Evolutionary conservation across 306 rosid genomes (phyloP), one percentile per base, ranked within the genome.

Genomic region (Oemleria cerasiformis): DNA sequence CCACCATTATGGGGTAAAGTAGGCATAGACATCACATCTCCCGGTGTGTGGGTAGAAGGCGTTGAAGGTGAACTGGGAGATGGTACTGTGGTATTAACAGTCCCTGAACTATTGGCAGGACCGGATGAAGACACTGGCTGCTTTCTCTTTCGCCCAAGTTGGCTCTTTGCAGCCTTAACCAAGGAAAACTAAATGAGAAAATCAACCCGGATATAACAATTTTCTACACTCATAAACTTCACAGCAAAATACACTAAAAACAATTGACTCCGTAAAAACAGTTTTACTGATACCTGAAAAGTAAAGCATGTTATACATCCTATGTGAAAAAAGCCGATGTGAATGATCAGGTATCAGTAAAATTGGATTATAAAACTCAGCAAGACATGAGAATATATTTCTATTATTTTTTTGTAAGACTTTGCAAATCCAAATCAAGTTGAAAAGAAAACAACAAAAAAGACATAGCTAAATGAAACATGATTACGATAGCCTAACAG

Each of bases 61-160:
- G 90, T 70, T 67, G 91, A 86, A 59, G 90, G 88, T 47, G 92
- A 84, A 74, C 82, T 75, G 36, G 73, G 70, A 42, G 86, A 84
- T 43, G 88, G 92, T 56, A 85, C 92, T 12, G 87, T 71, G 67
- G 88, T 85, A 72, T 87, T 89, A 73, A 81, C 82, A 14, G 92
- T 85, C 57, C 92, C 92, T 60, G 90, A 79, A 79, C 92, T 83
- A 68, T 83, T 83, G 66, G 87, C 83, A 71, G 86, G 83, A 64
- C 86, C 86, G 43, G 90, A 81, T 69, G 90, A 83, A 70, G 91
- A 77, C 64, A 68, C 83, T 4, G 78, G 78, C 54, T 77, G 82
- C 80, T 88, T 90, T 80, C 87, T 78, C 84, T 88, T 90, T 72
- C 80, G 77, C 53, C 71, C 85, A 53, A 60, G 68, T 74, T 86